Evolutionary conservation across 257 asterid species (phyloP).

Genomic region (Nyctanthes arbortristis): DNA sequence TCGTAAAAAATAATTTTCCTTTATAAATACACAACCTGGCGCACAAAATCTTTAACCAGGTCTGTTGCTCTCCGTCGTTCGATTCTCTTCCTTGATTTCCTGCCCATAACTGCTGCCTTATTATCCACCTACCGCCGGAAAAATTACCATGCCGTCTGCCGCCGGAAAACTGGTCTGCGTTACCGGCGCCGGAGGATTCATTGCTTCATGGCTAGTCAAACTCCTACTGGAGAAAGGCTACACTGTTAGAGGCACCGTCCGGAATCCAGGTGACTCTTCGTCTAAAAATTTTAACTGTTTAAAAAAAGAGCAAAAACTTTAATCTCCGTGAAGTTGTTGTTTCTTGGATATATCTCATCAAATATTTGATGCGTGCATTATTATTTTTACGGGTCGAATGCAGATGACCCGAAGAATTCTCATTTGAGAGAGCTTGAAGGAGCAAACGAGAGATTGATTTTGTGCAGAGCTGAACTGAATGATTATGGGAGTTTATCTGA

Average conservation of each 20-base stretch:
- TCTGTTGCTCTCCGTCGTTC: not conserved
- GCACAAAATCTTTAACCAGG: constrained; percentile 6
- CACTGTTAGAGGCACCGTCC: constrained; percentile 84
- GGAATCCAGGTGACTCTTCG: constrained; percentile 72
- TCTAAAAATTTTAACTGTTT: not conserved
- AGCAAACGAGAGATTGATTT: constrained; percentile 74
- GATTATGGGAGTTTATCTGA: constrained; percentile 67
- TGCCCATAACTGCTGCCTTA: too few species aligned
- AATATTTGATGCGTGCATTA: too few species aligned
- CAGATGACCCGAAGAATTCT: constrained; percentile 80
- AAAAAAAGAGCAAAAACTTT: too few species aligned
- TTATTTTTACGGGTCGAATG: constrained; percentile 4
- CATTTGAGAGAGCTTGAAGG: constrained; percentile 87
- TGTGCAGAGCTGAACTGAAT: constrained; percentile 76
- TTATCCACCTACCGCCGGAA: not conserved
- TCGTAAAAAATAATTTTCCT: not conserved
- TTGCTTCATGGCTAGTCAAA: constrained; percentile 98
- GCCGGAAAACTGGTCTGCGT: constrained; percentile 79
- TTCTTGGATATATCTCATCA: too few species aligned
- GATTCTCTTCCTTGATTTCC: not conserved
- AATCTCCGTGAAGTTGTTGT: too few species aligned
- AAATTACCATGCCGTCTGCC: constrained; percentile 55
- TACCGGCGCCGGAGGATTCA: constrained; percentile 98
- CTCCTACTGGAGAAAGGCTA: constrained; percentile 82
- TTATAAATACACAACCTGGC: constrained; percentile 21